phyloP scores from a whole-genome alignment of 2,329 filamentous ascomycete genomes.

The Immersiporthe knoxdaviesiana region DNA sequence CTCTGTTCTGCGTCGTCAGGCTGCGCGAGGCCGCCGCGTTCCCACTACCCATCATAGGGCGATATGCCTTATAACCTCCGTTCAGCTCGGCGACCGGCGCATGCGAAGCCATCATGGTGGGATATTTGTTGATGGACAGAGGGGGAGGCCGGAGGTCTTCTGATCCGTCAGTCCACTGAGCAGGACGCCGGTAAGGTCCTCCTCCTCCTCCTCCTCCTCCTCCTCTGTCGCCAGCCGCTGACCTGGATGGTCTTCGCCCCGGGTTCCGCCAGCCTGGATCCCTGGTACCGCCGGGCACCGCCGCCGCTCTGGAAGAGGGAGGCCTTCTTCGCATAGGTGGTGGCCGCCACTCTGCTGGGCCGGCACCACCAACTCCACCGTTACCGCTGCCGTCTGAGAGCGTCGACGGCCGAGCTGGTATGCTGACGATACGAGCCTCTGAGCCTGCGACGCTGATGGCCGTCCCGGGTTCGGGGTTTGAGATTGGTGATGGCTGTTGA shows the following conservation, averaged over 20 bases:
- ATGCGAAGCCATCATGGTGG: conserved; percentile 5
- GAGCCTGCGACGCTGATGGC: conserved; percentile 11
- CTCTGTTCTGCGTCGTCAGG: conserved; percentile 4
- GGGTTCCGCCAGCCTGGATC: background rate
- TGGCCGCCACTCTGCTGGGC: background rate
- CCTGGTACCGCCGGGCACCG: background rate
- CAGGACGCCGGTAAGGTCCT: background rate
- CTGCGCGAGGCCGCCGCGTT: background rate
- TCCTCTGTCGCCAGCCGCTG: background rate
- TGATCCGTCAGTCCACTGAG: background rate
- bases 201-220: conserved; percentile 6
- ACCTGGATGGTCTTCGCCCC: background rate
- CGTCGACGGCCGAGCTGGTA: conserved; percentile 8
- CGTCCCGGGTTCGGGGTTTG: background rate
- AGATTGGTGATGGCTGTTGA: conserved; percentile 5
- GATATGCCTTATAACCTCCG: conserved; percentile 15
- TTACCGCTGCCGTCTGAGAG: background rate
- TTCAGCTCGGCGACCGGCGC: conserved; percentile 11
- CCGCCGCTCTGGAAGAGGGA: background rate
- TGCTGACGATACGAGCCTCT: conserved; percentile 18
- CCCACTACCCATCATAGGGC: background rate
- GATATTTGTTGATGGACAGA: conserved; percentile 9
- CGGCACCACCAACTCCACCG: background rate
- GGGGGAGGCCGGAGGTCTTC: conserved; percentile 10
- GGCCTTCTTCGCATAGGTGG: background rate